Base-by-base conservation (phyloP, 2,329 filamentous ascomycete species). In the Alternaria angustiovoidea region DNA sequence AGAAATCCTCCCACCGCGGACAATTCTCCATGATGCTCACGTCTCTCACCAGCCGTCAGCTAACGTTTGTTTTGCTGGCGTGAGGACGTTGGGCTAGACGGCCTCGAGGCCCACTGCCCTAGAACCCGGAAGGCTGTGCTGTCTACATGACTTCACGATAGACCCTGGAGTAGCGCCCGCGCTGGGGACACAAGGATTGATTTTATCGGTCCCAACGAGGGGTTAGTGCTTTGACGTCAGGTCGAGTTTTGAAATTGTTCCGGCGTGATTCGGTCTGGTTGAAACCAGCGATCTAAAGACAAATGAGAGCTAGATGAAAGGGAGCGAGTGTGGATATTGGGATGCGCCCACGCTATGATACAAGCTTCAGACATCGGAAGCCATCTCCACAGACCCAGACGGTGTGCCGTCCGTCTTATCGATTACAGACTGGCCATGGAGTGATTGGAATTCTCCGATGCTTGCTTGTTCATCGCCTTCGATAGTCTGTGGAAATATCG, bases 361-460 rank as follows among this genome's bases (percentile, higher is more conserved):
- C 30, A 56, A 44, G 52, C 44, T 41, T 34, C 42, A 47, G 26
- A 28, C 5, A 36, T 32, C 30, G 44, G 57, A 30, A 41, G 36
- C 57, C 51, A 55, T 59, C 52, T 49, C 57, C 57, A 55, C 52
- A 48, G 38, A 44, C 46, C 38, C 44, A 49, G 57, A 28, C 22
- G 38, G 38, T 28, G 24, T 22, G 43, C 51, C 39, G 41, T 47
- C 24, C 16, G 49, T 28, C 57, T 60, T 60, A 60, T 60, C 57
- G 57, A 60, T 60, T 49, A 14, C 28, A 49, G 4, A 8, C 14
- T 26, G 46, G 46, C 30, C 30, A n/a, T 38, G 12, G 14, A 49
- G 20, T 38, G 32, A 49, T 18, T 16, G 20, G 32, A 49, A 49
- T 38, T 47, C 28, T 54, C 52, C 42, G 39, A 32, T 36, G n/a